These are phyloP conservation scores for Helicostylum pulchrum DNA, from an alignment of 192 early-diverging fungal genomes.

Conservation along the genomic window DNA sequence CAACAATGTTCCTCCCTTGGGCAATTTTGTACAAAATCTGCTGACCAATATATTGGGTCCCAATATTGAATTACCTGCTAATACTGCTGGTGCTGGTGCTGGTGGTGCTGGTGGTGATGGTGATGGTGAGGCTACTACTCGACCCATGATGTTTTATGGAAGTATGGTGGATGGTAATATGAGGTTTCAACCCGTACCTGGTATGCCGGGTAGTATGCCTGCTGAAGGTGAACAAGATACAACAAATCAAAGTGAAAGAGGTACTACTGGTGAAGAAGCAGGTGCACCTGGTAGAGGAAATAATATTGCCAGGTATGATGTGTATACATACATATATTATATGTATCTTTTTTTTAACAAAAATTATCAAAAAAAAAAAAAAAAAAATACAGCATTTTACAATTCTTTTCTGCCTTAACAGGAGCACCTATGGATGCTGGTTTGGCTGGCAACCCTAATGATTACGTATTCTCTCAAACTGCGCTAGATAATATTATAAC, in stretches of 20 bases:
- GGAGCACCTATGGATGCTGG: conserved; percentile 41
- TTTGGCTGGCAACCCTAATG: conserved; percentile 60
- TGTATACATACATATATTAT: background rate
- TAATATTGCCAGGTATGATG: conserved; percentile 8
- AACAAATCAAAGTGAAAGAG: background rate
- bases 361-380: background rate
- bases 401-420: conserved; percentile 32
- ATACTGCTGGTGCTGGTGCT: background rate
- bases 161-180: conserved; percentile 10
- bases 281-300: background rate
- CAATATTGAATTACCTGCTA: conserved; percentile 1
- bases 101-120: background rate
- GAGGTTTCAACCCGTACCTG: conserved; percentile 1
- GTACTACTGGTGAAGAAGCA: background rate
- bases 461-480: conserved; percentile 83
- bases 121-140: background rate
- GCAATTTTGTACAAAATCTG: background rate
- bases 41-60: background rate
- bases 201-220: background rate
- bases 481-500: conserved; percentile 89
- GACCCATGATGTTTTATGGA: conserved; percentile 15
- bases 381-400: conserved; percentile 25
- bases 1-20: background rate
- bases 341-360: background rate
- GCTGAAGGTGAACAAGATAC: background rate